Evolutionary conservation across 1,139 yeast genomes (phyloP), one percentile per base, ranked within the genome.

Genomic region (Yamadazyma sp.): DNA sequence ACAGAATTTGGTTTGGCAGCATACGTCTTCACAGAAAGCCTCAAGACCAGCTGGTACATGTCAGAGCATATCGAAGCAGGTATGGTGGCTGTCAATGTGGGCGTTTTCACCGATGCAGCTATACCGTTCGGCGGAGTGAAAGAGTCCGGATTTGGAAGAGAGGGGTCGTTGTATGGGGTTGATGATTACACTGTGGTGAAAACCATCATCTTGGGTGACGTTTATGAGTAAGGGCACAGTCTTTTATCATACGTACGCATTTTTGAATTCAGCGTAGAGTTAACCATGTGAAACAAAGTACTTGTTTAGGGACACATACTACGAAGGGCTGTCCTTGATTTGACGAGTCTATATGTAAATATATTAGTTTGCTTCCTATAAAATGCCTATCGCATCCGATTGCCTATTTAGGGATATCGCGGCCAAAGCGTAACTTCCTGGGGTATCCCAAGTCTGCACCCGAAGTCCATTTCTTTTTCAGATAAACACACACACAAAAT

Each of bases 21-120:
- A 2, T 71, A 71, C 53, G 59, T 72, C 9, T 71, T 62, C 51
- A 57, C 73, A 4, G 66, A 65, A 44, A 64, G 56, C 43, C 62
- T 84, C 42, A 67, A 77, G 46, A 81, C 82, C 31, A 69, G 84
- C 12, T 78, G 81, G 69, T 70, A 77, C 28, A 61, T 69, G 52
- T 63, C 70, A 11, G 74, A 69, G 48, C 61, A 51, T 30, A 56
- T 72, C 45, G 73, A 72, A 45, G 61, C 64, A 12, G 77, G 77
- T 18, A 72, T 72, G 76, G 69, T 72, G 12, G 64, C 73, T 25
- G 74, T 69, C 4, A 72, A 72, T 48, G 69, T 75, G 4, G 77
- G 76, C 2, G 54, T 62, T 7, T 66, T 72, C 46, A 66, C 75
- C 11, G 76, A 72, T 45, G 73, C 74, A n/a, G 67, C 75, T 6